Percentiles rank a stretch among this genome's conserved stretches.
These are phyloP conservation scores for Helminthosporium solani DNA, from an alignment of 2,329 filamentous ascomycete genomes.

Conservation along the genomic window DNA sequence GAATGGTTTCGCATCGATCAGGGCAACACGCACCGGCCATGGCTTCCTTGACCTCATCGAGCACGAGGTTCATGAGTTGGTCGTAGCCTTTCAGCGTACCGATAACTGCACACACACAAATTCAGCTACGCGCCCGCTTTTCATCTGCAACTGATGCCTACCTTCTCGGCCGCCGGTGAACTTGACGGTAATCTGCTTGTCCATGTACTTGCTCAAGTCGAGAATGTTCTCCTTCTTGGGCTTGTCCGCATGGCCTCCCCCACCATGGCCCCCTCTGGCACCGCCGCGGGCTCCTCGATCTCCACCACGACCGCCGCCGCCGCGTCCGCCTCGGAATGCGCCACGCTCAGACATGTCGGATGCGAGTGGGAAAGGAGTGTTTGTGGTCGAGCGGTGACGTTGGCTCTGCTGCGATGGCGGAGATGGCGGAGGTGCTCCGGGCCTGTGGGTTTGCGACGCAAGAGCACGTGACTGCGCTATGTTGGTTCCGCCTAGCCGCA, in stretches of 20 bases:
- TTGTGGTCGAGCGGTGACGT: conserved; percentile 23
- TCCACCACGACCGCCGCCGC: conserved; percentile 44
- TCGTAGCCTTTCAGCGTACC: conserved; percentile 94
- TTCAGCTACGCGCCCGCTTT: background rate
- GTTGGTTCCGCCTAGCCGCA: conserved; percentile 3
- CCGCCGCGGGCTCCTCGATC: conserved; percentile 47
- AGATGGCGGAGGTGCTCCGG: too few relatives aligned
- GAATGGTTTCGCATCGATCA: too few relatives aligned
- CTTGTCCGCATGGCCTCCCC: conserved; percentile 55
- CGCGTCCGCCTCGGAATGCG: conserved; percentile 50
- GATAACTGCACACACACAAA: conserved; percentile 60
- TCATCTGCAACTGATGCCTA: conserved; percentile 41
- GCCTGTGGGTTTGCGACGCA: conserved; percentile 1
- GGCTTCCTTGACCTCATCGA: conserved; percentile 90
- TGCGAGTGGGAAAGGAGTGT: conserved; percentile 3
- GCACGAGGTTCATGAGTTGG: conserved; percentile 94
- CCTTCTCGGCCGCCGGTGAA: conserved; percentile 94
- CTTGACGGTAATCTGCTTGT: conserved; percentile 92
- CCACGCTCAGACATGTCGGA: conserved; percentile 57
- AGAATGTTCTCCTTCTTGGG: conserved; percentile 99
- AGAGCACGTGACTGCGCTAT: conserved; percentile 3
- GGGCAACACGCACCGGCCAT: conserved; percentile 69
- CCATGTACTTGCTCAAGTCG: conserved; percentile 93
- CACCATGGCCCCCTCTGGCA: conserved; percentile 29
- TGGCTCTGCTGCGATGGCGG: conserved; percentile 11